These are phyloP conservation scores for Sporisorium reilianum DNA, from an alignment of 1,284 basidiomycete species.

Conservation along the genomic window DNA sequence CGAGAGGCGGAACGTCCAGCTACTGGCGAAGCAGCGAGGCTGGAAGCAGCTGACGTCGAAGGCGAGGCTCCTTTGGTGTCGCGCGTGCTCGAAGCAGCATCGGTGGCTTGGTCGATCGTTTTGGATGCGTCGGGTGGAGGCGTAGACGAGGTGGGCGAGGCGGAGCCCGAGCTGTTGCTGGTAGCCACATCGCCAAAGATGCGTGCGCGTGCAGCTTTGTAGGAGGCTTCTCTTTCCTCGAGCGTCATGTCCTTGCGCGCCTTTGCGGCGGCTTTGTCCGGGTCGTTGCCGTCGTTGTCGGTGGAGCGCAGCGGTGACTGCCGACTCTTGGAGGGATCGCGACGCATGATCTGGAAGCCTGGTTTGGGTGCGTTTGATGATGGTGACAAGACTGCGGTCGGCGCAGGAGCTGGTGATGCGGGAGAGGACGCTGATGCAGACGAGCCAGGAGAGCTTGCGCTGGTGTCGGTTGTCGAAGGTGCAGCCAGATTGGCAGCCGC, in stretches of 20 bases:
- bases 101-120: not conserved
- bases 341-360: constrained; percentile 52
- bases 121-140: constrained; percentile 17
- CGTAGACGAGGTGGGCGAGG: constrained; percentile 25
- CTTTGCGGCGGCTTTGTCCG: constrained; percentile 26
- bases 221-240: constrained; percentile 60
- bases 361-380: constrained; percentile 17
- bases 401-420: constrained; percentile 10
- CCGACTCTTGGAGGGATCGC: constrained; percentile 43
- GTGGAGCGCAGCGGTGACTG: constrained; percentile 16
- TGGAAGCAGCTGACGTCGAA: constrained; percentile 26
- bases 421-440: constrained; percentile 19
- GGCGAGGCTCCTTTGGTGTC: constrained; percentile 16
- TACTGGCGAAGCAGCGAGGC: constrained; percentile 23
- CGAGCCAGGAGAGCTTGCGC: constrained; percentile 1
- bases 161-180: constrained; percentile 2
- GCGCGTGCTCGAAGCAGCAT: not conserved
- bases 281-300: constrained; percentile 26
- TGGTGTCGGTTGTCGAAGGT: not conserved
- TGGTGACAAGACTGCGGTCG: constrained; percentile 3
- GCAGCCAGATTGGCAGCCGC: constrained; percentile 3
- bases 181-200: constrained; percentile 53
- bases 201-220: constrained; percentile 57
- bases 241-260: constrained; percentile 60
- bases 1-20: constrained; percentile 8